Base-by-base conservation (phyloP, 192 early-diverging fungal genomes). In the Linnemannia schmuckeri region DNA sequence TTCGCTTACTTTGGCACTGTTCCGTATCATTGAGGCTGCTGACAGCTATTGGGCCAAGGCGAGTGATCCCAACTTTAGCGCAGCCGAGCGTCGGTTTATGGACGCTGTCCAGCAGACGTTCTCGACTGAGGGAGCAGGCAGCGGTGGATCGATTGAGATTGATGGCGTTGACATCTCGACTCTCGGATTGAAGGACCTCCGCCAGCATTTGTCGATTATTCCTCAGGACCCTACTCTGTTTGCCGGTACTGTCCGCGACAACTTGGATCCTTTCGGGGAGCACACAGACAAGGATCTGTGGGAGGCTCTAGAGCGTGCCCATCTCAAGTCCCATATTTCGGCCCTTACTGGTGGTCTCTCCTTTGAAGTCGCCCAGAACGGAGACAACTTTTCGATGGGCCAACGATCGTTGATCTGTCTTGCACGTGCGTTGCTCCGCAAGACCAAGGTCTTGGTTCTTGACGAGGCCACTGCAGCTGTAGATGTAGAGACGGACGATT, bases 321-420 rank as follows among this genome's bases (percentile, higher is more conserved):
- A 93, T 80, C 83, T 98, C 33, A 92, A 94, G 87, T 89, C 88
- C 12, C 82, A 93, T 72, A 82, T 98, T 38, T 88, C 89, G 27
- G 49, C 87, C 72, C 81, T 96, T 66, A 90, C 93, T 24, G 93
- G 90, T 52, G 91, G 92, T 27, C 88, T 97, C 37, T 95, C 97
- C 40, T 89, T 89, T 44, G 79, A 88, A 33, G 93, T 98, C 1
- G 80, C 92, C 9, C 95, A 97, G 79, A 91, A 93, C 72, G 97
- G 97, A 22, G 87, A 92, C 22, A 97, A 97, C 85, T 96, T 97
- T 74, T 96, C 94, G 40, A 93, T 94, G 38, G 95, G 95, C 24
- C 95, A 96, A 83, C 79, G 94, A 40, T 95, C 96, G 83, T 81
- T 94, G 70, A 87, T 96, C 20, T 91, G 91, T 46, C 85, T 96